A percentile compares a stretch with the other conserved stretches of the same genome.
phyloP scores from a whole-genome alignment of 164 flowering plant genomes.

The Umbilicus rupestris region DNA sequence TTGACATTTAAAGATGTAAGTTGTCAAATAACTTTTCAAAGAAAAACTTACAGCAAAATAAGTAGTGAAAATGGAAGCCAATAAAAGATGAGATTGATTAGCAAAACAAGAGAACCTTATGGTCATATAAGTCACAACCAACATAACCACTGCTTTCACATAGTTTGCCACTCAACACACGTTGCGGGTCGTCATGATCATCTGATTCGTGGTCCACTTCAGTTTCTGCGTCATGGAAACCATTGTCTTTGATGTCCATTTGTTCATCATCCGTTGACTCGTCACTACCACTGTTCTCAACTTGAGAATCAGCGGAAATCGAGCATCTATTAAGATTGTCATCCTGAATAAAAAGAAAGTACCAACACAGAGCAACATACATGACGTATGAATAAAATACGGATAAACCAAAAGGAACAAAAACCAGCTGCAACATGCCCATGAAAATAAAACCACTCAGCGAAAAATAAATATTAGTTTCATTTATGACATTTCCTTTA shows the following conservation, averaged over 20 bases:
- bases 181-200: constrained; percentile 36
- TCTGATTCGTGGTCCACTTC: constrained; percentile 70
- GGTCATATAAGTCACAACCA: constrained; percentile 85
- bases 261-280: constrained; percentile 77
- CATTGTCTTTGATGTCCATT: constrained; percentile 56
- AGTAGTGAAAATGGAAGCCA: background rate
- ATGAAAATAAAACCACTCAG: background rate
- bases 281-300: constrained; percentile 75
- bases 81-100: background rate
- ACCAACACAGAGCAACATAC: background rate
- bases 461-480: background rate
- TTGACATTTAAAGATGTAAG: background rate
- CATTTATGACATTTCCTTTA: background rate
- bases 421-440: background rate
- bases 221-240: constrained; percentile 84
- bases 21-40: too few relatives aligned
- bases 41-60: too few relatives aligned
- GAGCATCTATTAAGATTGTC: constrained; percentile 71
- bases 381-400: background rate
- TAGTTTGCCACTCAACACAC: constrained; percentile 71
- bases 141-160: constrained; percentile 86
- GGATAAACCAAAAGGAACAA: background rate
- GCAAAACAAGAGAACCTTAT: constrained; percentile 41
- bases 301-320: constrained; percentile 74
- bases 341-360: constrained; percentile 46